Conservation (phyloP, 73 alveolate species). For the Uronychia setigera region DNA sequence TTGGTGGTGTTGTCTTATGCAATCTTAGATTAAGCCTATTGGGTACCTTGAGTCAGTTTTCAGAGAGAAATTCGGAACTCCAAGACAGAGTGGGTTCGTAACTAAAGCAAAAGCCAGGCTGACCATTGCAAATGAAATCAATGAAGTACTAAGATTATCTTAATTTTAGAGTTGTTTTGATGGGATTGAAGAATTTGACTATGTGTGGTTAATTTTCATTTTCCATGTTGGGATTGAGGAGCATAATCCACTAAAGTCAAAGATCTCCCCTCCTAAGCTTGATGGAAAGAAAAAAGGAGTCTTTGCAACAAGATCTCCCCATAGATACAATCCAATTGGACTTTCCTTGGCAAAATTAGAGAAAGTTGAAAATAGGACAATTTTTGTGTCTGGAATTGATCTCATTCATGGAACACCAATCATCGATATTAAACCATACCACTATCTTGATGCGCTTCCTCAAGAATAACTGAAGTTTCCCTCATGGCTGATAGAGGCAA, state of each 20-base stretch:
- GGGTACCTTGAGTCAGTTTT: conserved; percentile 86
- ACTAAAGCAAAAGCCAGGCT: conserved; percentile 61
- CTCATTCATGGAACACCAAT: conserved; percentile 94
- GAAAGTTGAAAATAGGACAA: conserved; percentile 69
- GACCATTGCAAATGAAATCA: conserved; percentile 35
- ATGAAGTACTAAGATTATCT: not conserved
- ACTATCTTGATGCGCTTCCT: conserved; percentile 70
- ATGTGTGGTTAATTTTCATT: conserved; percentile 88
- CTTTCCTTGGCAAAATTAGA: conserved; percentile 78
- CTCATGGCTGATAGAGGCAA: conserved; percentile 77
- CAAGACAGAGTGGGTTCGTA: conserved; percentile 81
- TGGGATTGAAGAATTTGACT: conserved; percentile 83
- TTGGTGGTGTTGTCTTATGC: conserved; percentile 30
- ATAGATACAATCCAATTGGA: conserved; percentile 94
- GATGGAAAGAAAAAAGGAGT: conserved; percentile 88
- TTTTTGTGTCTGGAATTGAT: conserved; percentile 83
- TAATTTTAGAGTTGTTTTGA: conserved; percentile 61
- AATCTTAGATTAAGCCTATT: conserved; percentile 69
- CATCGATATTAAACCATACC: conserved; percentile 91
- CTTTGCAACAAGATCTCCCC: conserved; percentile 95
- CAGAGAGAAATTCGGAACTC: conserved; percentile 95
- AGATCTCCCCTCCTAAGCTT: conserved; percentile 85
- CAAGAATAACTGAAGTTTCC: conserved; percentile 73
- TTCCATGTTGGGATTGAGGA: conserved; percentile 81
- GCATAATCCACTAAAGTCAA: conserved; percentile 5